These are phyloP conservation scores for Choiromyces venosus DNA, from an alignment of 495 filamentous ascomycete genomes.

Conservation along the genomic window DNA sequence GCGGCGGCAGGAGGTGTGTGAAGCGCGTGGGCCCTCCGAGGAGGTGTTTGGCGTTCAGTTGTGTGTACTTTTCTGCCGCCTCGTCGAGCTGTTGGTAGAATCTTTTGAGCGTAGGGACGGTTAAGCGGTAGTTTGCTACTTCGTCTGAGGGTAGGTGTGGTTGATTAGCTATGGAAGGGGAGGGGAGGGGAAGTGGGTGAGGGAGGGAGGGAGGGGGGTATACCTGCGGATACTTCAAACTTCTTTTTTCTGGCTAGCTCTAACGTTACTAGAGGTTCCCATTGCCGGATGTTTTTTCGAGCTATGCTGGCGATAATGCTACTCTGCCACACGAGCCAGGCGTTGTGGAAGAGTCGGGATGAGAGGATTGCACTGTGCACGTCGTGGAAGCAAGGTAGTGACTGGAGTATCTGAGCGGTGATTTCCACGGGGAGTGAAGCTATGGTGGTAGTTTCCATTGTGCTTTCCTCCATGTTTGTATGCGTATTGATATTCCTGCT, in stretches of 20 bases:
- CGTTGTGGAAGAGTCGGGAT: background rate
- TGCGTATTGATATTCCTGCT: background rate
- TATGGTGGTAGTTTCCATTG: background rate
- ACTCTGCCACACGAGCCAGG: background rate
- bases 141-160: background rate
- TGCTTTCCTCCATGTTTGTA: background rate
- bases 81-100: too few relatives aligned
- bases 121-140: background rate
- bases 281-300: background rate
- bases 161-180: background rate
- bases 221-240: background rate
- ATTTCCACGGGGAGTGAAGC: background rate
- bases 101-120: too few relatives aligned
- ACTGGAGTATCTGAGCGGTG: background rate
- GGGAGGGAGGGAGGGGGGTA: background rate
- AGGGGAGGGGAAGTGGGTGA: background rate
- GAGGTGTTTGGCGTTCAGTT: too few relatives aligned
- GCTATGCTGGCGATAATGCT: background rate
- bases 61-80: too few relatives aligned
- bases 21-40: too few relatives aligned
- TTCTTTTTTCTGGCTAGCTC: background rate
- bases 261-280: background rate
- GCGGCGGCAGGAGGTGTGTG: too few relatives aligned
- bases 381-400: background rate
- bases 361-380: background rate